Evolutionary conservation across 164 flowering plant genomes (phyloP).

Genomic region (Vitis rupestris): DNA sequence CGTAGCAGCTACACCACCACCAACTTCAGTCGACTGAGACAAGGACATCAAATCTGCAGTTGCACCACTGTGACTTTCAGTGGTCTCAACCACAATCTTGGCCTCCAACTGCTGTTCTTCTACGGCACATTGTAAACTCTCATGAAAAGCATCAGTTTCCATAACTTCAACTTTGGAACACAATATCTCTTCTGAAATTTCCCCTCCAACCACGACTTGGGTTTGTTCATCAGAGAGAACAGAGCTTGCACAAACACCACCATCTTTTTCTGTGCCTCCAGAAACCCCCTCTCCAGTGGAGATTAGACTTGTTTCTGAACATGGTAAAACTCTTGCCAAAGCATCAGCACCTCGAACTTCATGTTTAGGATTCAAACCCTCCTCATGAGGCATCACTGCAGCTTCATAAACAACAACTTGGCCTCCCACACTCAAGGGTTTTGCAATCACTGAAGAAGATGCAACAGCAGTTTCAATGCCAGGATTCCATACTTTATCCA

Average conservation of each 20-base stretch:
- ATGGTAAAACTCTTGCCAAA: neutral
- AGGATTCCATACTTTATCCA: slow-evolving; percentile 6
- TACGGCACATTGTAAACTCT: slow-evolving; percentile 1
- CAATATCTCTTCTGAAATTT: neutral
- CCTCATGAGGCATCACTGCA: neutral
- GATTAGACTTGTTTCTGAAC: neutral
- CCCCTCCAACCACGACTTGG: slow-evolving; percentile 10
- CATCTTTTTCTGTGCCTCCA: neutral
- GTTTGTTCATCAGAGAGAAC: neutral
- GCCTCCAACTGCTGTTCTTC: slow-evolving; percentile 11
- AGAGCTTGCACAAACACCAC: neutral
- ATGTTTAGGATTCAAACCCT: slow-evolving; percentile 7
- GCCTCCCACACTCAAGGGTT: neutral
- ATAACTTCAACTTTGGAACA: slow-evolving; percentile 9
- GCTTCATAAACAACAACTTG: slow-evolving; percentile 9
- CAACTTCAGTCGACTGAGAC: slow-evolving; percentile 5
- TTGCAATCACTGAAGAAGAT: neutral
- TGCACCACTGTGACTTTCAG: slow-evolving; percentile 9
- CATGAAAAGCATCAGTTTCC: slow-evolving; percentile 12
- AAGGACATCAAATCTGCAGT: slow-evolving; percentile 12
- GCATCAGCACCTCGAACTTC: slow-evolving; percentile 2
- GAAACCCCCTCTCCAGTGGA: neutral
- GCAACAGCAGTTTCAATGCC: slow-evolving; percentile 2
- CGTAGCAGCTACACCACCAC: slow-evolving; percentile 1
- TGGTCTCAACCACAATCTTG: slow-evolving; percentile 4